Evolutionary conservation across 2,329 filamentous ascomycete genomes (phyloP), one percentile per base, ranked within the genome.

Genomic region (Neonectria punicea): DNA sequence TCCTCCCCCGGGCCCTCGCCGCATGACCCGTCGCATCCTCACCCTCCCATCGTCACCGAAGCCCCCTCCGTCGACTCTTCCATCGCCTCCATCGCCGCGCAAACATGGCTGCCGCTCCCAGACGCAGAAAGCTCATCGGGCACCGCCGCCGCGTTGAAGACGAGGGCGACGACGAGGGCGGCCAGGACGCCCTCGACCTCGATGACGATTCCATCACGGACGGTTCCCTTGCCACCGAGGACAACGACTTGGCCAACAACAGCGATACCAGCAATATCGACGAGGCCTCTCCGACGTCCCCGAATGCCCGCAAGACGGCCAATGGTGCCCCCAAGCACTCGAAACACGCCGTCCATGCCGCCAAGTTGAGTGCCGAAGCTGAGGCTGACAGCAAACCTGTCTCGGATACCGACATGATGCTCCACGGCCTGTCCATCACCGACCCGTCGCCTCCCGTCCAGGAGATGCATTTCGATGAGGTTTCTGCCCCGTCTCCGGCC

Each of bases 91-190:
- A 68, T 70, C 69, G 66, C 64, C 66, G 66, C 67, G 70, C 68
- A 74, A 74, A 51, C 70, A 80, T 79, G 78, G 75, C 79, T 76
- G 79, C 67, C 70, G 74, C 70, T 65, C 78, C 85, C 75, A 86
- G 87, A 76, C 87, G 89, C 79, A 90, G 86, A 81, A 90, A 89
- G 80, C 79, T 88, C 73, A 86, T 91, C 78, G 88, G 89, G 76
- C 88, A 88, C 72, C 87, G 90, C 75, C 89, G 90, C 77, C 87
- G 90, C 72, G 85, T 89, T 70, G 89, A 90, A 78, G 90, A 92
- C 74, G 90, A 92, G 76, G 90, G 86, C 71, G 90, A 92, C 73
- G 90, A 92, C 70, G 90, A 92, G 69, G 86, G 82, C 69, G 85
- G 83, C 65, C 82, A 79, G 56, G 86, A 87, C 65, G 80, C 82